A percentile compares a stretch with the other conserved stretches of the same genome.
phyloP scores from a whole-genome alignment of 495 filamentous ascomycete species.

The Astrothelium macrocarpum region DNA sequence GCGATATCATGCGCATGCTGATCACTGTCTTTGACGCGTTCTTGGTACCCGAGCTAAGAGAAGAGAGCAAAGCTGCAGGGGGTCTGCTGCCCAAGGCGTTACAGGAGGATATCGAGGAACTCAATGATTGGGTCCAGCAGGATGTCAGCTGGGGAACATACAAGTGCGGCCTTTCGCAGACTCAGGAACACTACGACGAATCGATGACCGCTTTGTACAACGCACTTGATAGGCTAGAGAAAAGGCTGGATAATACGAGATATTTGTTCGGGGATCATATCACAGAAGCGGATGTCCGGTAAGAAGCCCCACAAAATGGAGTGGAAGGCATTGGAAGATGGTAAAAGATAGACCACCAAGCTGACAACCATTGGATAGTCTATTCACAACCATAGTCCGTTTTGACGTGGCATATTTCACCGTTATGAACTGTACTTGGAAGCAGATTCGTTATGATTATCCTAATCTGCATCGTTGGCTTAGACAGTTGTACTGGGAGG shows the following conservation, averaged over 20 bases:
- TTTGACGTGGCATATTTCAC: background rate
- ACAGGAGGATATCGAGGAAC: background rate
- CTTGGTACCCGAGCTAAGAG: background rate
- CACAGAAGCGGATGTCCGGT: background rate
- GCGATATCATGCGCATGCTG: background rate
- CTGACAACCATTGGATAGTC: background rate
- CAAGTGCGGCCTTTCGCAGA: background rate
- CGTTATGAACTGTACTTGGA: background rate
- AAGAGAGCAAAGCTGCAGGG: background rate
- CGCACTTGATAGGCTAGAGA: background rate
- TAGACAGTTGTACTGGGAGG: background rate
- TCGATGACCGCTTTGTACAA: background rate
- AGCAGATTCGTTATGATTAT: background rate
- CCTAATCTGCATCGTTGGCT: background rate
- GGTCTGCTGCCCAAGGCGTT: background rate
- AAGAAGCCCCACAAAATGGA: too few species aligned
- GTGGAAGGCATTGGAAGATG: too few species aligned
- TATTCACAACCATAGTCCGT: background rate
- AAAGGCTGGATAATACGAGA: background rate
- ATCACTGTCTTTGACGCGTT: background rate
- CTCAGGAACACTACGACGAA: background rate
- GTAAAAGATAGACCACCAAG: background rate
- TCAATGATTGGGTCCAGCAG: background rate
- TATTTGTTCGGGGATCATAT: background rate
- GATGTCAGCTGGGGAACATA: background rate